A percentile compares a stretch with the other conserved stretches of the same genome.
These are phyloP conservation scores for Hypoxylon sp. DNA, from an alignment of 2,329 filamentous ascomycete species.

Conservation along the genomic window DNA sequence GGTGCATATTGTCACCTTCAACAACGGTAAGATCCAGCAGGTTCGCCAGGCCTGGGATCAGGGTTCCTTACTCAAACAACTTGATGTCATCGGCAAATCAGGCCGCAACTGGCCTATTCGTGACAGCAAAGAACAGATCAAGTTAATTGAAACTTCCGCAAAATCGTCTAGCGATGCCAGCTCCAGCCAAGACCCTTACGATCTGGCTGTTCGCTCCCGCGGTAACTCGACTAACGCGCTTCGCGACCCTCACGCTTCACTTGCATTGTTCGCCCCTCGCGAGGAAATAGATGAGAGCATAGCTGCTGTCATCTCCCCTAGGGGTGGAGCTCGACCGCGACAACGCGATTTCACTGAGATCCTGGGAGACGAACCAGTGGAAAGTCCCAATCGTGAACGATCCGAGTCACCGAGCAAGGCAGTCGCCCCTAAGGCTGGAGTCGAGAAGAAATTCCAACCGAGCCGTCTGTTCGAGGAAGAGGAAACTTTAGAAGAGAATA, in stretches of 20 bases:
- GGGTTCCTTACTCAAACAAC: conserved; percentile 89
- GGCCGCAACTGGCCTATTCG: conserved; percentile 96
- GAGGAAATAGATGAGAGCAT: conserved; percentile 70
- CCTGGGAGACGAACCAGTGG: conserved; percentile 67
- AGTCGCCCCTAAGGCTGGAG: conserved; percentile 65
- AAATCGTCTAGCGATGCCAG: conserved; percentile 62
- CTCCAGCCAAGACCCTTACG: conserved; percentile 56
- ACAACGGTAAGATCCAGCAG: conserved; percentile 85
- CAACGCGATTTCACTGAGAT: conserved; percentile 84
- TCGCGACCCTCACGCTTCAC: conserved; percentile 77
- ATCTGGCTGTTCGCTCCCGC: conserved; percentile 62
- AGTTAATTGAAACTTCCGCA: conserved; percentile 77
- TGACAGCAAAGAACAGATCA: conserved; percentile 86
- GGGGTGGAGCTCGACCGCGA: conserved; percentile 70
- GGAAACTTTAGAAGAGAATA: conserved; percentile 61
- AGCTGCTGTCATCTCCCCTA: conserved; percentile 72
- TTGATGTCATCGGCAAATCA: conserved; percentile 92
- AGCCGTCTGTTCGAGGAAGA: conserved; percentile 75
- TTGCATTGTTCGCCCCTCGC: conserved; percentile 81
- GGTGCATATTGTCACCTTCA: conserved; percentile 91
- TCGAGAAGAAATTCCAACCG: conserved; percentile 73
- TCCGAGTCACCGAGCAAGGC: conserved; percentile 52
- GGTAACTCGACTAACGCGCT: conserved; percentile 68
- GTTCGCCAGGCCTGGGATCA: conserved; percentile 97
- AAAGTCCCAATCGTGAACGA: conserved; percentile 63